These are phyloP conservation scores for Globisporangium acanthophoron DNA, from an alignment of 352 stramenopile genomes.

Conservation along the genomic window DNA sequence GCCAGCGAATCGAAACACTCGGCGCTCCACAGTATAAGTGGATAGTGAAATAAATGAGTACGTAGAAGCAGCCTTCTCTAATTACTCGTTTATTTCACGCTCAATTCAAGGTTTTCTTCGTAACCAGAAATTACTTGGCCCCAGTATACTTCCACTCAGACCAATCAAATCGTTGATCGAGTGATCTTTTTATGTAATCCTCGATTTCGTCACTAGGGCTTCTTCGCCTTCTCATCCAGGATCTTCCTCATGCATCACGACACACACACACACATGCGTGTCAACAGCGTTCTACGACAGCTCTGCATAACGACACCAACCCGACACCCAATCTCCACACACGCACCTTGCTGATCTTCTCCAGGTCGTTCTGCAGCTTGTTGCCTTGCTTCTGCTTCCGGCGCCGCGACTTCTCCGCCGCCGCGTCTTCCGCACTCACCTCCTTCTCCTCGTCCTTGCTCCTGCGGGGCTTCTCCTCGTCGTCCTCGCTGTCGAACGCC, in stretches of 20 bases:
- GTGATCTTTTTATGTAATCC: too few species aligned
- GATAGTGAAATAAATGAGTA: too few species aligned
- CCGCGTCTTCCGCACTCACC: conserved; percentile 15
- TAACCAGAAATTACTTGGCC: too few species aligned
- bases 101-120: too few species aligned
- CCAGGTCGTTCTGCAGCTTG: conserved; percentile 60
- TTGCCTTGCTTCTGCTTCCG: conserved; percentile 66
- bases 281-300: neutral
- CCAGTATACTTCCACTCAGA: too few species aligned
- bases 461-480: conserved; percentile 40
- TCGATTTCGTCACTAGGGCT: neutral
- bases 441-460: conserved; percentile 18
- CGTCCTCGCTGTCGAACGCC: conserved; percentile 54
- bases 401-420: conserved; percentile 28
- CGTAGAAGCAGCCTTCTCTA: too few species aligned
- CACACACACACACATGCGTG: conserved; percentile 1
- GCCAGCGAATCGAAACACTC: too few species aligned
- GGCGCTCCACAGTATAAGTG: too few species aligned
- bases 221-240: conserved; percentile 20
- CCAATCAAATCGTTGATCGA: too few species aligned
- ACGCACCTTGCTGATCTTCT: conserved; percentile 71
- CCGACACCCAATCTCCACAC: conserved; percentile 5
- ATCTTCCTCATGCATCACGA: conserved; percentile 14
- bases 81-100: too few species aligned
- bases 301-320: neutral